Evolutionary conservation across 805 yeast species (phyloP).

Genomic region (Candida berthetii): DNA sequence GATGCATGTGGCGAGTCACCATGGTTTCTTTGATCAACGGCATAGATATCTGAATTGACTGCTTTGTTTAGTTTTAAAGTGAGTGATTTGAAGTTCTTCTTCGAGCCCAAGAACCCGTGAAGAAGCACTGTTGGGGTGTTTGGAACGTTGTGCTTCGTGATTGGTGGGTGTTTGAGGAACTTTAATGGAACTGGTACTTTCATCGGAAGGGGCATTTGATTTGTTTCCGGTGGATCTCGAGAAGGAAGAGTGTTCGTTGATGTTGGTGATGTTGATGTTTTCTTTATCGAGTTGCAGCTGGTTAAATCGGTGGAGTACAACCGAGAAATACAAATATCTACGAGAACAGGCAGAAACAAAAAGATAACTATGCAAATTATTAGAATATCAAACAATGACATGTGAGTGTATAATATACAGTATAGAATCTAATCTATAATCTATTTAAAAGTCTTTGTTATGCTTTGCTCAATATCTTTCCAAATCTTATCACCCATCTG

Average conservation of each 20-base stretch:
- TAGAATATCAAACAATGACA: too few species aligned
- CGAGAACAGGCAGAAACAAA: neutral
- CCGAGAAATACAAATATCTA: neutral
- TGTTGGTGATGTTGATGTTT: too few species aligned
- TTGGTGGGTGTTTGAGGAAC: neutral
- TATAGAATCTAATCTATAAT: too few species aligned
- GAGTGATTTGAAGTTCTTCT: constrained; percentile 30
- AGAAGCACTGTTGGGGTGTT: constrained; percentile 31
- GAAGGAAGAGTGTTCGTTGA: too few species aligned
- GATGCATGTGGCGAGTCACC: constrained; percentile 37
- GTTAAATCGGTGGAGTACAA: too few species aligned
- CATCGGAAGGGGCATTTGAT: neutral
- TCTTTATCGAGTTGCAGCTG: too few species aligned
- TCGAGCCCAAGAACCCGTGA: constrained; percentile 49
- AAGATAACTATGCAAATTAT: too few species aligned
- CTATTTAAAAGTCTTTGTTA: neutral
- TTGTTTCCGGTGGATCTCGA: too few species aligned
- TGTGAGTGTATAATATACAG: too few species aligned
- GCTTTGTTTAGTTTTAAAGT: constrained; percentile 27
- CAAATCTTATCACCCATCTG: constrained; percentile 35
- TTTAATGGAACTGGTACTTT: constrained; percentile 6
- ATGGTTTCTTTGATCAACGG: constrained; percentile 47
- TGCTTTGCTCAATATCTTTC: constrained; percentile 11
- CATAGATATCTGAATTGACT: constrained; percentile 28
- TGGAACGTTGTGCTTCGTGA: constrained; percentile 1